Evolutionary conservation across 2,329 filamentous ascomycete genomes (phyloP).

Genomic region (Paraconiothyrium brasiliense): DNA sequence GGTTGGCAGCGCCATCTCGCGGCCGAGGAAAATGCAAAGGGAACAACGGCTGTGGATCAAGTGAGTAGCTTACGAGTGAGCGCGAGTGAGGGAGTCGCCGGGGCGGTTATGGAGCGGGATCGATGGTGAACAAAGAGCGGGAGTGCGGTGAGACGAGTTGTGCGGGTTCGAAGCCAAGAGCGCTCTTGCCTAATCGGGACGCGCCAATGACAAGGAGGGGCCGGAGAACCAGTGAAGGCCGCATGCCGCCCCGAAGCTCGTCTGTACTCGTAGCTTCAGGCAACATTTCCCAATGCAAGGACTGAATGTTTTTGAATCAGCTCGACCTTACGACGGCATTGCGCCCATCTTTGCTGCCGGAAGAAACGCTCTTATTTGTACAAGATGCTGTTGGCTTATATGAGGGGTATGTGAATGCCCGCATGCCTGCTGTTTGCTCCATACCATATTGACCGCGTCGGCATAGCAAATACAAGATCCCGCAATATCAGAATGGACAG

Average conservation of each 20-base stretch:
- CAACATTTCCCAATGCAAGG: conserved; percentile 24
- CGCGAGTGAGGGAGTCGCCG: neutral
- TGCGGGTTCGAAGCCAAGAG: conserved; percentile 15
- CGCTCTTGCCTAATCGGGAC: conserved; percentile 20
- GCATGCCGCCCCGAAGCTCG: neutral
- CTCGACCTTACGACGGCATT: conserved; percentile 96
- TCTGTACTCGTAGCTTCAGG: neutral
- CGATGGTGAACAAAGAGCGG: conserved; percentile 18
- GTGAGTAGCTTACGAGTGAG: neutral
- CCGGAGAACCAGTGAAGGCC: conserved; percentile 5
- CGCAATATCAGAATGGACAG: conserved; percentile 92
- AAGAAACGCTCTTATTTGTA: conserved; percentile 94
- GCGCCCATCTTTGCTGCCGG: conserved; percentile 88
- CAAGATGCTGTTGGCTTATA: conserved; percentile 98
- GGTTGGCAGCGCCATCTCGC: conserved; percentile 41
- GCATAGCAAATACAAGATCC: conserved; percentile 89
- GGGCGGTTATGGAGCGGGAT: conserved; percentile 12
- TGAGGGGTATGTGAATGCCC: conserved; percentile 76
- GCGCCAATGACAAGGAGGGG: conserved; percentile 32
- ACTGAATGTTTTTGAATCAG: conserved; percentile 96
- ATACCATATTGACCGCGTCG: conserved; percentile 19
- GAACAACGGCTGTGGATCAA: neutral
- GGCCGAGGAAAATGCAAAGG: neutral
- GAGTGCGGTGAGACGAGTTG: conserved; percentile 27
- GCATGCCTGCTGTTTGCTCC: conserved; percentile 19